Evolutionary conservation across 2,329 filamentous ascomycete genomes (phyloP).

Genomic region (Fulvia fulva): DNA sequence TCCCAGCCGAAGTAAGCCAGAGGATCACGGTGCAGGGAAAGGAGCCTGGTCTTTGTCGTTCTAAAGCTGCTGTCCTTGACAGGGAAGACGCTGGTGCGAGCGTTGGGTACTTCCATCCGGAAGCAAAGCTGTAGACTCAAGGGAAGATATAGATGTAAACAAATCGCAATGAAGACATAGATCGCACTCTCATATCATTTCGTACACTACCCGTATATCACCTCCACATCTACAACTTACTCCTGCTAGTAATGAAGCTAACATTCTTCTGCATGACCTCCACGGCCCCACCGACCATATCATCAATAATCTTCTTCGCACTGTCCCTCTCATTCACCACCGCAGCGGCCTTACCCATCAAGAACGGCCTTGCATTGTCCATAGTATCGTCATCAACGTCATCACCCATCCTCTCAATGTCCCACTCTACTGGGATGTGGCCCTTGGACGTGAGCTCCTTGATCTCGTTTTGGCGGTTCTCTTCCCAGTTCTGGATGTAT

Average conservation of each 20-base stretch:
- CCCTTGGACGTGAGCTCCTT: slow-evolving; percentile 87
- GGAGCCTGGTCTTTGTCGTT: too few species aligned
- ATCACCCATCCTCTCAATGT: slow-evolving; percentile 75
- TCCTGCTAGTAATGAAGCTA: slow-evolving; percentile 30
- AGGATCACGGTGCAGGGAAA: too few species aligned
- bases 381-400: slow-evolving; percentile 73
- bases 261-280: slow-evolving; percentile 29
- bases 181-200: not conserved
- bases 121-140: too few species aligned
- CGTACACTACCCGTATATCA: not conserved
- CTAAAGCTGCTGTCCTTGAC: too few species aligned
- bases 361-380: slow-evolving; percentile 83
- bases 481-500: slow-evolving; percentile 96
- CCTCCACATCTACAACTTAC: slow-evolving; percentile 31
- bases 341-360: slow-evolving; percentile 96
- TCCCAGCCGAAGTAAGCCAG: too few species aligned
- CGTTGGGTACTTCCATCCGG: too few species aligned
- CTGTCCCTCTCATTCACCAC: slow-evolving; percentile 89
- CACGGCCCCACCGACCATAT: slow-evolving; percentile 77
- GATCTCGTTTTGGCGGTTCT: slow-evolving; percentile 84
- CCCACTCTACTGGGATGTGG: slow-evolving; percentile 86
- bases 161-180: not conserved
- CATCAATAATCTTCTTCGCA: slow-evolving; percentile 89
- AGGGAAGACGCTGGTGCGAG: too few species aligned
- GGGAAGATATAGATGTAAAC: not conserved